Base-by-base conservation (phyloP, 2,329 filamentous ascomycete species). In the Mycosphaerella sp. region DNA sequence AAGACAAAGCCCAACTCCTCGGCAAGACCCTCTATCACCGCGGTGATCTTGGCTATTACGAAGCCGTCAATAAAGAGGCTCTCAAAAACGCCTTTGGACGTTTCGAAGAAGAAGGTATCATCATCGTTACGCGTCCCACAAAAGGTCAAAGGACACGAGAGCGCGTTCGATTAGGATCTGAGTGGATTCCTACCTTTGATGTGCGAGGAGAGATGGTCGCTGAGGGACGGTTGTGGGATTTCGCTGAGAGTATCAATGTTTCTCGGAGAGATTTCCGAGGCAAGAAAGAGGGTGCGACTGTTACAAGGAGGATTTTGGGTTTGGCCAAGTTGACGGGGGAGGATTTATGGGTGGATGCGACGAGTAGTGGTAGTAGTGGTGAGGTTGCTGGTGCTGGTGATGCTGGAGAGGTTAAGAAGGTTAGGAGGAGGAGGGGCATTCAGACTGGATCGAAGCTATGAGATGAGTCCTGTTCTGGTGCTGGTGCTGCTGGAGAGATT, bases 11-110 rank as follows among this genome's bases (percentile, higher is more conserved):
- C 0, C 64, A 69, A 18, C 61, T 91, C 80, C 81, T 96, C 27
- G 93, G 93, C 49, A 97, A 98, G 71, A 97, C 93, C 0, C 78
- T 98, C 1, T 98, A 96, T 66, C 91, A 98, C 67, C 91, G 98
- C 73, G 93, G 93, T 50, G 93, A 98, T 64, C 80, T 98, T 8
- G 90, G 86, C 27, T 98, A 98, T 71, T 97, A 96, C 61, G 93
- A 98, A 71, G 90, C 93, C 2, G 91, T 98, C 58, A 98, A 98
- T 75, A 96, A 96, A 63, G 91, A 98, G 69, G 95, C 90, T 0
- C 79, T 98, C 50, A 95, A 93, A 66, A 98, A 98, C 69, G 86
- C 90, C 0, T 96, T 91, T 70, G 78, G 81, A 34, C 82, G 89
- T 13, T 95, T 95, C 64, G 84, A 90, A 61, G 89, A 96, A 64